Evolutionary conservation across 805 yeast genomes (phyloP).

Genomic region (Middelhovenomyces tepae): DNA sequence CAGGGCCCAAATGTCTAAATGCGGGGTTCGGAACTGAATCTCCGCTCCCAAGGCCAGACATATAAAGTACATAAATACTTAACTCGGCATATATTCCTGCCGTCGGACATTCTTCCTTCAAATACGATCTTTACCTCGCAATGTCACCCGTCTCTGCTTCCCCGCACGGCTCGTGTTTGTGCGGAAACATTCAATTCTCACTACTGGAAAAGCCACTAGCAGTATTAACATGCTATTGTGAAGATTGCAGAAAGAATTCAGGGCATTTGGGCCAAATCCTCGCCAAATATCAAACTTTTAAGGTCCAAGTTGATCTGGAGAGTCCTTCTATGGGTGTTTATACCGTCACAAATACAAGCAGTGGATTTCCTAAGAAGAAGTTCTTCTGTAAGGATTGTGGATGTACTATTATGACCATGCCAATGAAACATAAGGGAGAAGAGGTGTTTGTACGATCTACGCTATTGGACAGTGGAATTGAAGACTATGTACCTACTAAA

Average conservation of each 20-base stretch:
- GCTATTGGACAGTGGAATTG: conserved; percentile 7
- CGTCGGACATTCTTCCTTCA: no score
- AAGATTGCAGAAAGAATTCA: conserved; percentile 13
- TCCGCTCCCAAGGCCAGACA: no score
- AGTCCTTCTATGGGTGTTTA: conserved; percentile 4
- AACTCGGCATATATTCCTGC: no score
- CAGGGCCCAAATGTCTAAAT: no score
- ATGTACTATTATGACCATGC: conserved; percentile 10
- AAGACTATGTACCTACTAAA: conserved; percentile 5
- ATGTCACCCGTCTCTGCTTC: no score
- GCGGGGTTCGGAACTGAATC: no score
- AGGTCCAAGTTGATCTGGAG: conserved; percentile 7
- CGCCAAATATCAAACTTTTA: conserved; percentile 2
- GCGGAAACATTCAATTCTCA: conserved; percentile 6
- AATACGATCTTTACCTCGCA: no score
- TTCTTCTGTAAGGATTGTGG: conserved; percentile 11
- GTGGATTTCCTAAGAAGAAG: conserved; percentile 11
- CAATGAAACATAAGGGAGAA: conserved; percentile 11
- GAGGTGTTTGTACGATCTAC: conserved; percentile 8
- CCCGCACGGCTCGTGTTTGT: conserved; percentile 11
- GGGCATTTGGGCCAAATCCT: conserved; percentile 12
- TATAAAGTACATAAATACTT: no score
- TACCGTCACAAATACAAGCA: conserved; percentile 7
- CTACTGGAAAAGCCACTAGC: conserved; percentile 2
- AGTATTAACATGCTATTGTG: conserved; percentile 9